A percentile compares a stretch with the other conserved stretches of the same genome.
Conservation (phyloP, 139 green algal genomes). For the Raphidocelis subcapitata region DNA sequence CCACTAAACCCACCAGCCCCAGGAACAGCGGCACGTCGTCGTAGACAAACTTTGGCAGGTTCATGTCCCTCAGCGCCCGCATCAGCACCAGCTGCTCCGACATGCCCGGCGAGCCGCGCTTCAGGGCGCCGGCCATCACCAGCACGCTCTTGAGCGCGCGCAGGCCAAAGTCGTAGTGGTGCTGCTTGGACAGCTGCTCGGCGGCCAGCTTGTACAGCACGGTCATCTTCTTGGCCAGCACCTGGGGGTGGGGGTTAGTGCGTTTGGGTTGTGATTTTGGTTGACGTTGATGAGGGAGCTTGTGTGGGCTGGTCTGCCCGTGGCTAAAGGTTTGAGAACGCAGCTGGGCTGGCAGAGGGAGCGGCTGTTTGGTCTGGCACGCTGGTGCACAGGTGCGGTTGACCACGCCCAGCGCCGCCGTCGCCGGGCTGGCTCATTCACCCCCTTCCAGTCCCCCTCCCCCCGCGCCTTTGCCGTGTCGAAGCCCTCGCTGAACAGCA, state of each 20-base stretch:
- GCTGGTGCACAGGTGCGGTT: no score
- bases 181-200: slow-evolving; percentile 80
- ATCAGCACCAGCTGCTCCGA: slow-evolving; percentile 72
- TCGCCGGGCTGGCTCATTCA: no score
- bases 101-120: slow-evolving; percentile 56
- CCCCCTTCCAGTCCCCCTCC: no score
- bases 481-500: slow-evolving; percentile 87
- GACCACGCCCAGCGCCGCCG: no score
- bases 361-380: no score
- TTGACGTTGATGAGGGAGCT: no score
- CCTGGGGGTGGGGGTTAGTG: slow-evolving; percentile 31
- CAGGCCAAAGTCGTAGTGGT: slow-evolving; percentile 87
- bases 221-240: slow-evolving; percentile 83
- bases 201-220: slow-evolving; percentile 81
- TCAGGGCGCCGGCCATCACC: slow-evolving; percentile 74
- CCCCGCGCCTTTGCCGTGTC: slow-evolving; percentile 63
- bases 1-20: slow-evolving; percentile 53
- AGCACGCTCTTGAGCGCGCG: slow-evolving; percentile 84
- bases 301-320: no score
- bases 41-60: slow-evolving; percentile 83
- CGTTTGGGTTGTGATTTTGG: no score
- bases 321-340: no score
- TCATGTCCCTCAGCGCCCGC: slow-evolving; percentile 82
- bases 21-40: slow-evolving; percentile 84
- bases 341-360: no score